Percentiles rank a stretch among this genome's conserved stretches.
Evolutionary conservation across 805 yeast species (phyloP).

Genomic region (Zygosaccharomyces lentus): DNA sequence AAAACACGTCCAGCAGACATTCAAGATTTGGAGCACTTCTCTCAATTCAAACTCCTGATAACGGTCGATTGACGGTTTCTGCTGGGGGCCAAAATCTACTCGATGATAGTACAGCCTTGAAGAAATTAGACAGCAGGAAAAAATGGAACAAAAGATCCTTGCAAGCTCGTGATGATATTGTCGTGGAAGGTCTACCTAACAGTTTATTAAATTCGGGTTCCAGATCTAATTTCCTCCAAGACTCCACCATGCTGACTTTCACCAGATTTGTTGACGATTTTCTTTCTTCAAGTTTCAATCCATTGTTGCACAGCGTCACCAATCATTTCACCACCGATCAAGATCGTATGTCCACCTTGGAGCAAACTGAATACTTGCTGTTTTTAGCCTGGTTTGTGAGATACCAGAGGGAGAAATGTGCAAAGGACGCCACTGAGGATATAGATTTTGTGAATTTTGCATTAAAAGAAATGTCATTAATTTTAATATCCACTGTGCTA

Average conservation of each 20-base stretch:
- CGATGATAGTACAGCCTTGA: conserved; percentile 49
- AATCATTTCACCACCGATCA: conserved; percentile 42
- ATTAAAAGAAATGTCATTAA: conserved; percentile 57
- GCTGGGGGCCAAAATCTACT: conserved; percentile 62
- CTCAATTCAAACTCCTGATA: conserved; percentile 61
- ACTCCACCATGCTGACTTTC: conserved; percentile 33
- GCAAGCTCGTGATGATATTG: conserved; percentile 29
- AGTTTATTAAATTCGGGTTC: conserved; percentile 23
- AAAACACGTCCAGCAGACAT: conserved; percentile 65
- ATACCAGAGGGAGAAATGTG: conserved; percentile 48
- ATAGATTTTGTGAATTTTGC: conserved; percentile 48
- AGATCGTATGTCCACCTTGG: conserved; percentile 31
- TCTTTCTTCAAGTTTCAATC: conserved; percentile 71
- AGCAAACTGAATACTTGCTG: conserved; percentile 48
- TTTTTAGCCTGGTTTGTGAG: conserved; percentile 72
- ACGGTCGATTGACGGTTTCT: conserved; percentile 58
- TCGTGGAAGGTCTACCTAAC: conserved; percentile 34
- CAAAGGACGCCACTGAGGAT: conserved; percentile 25
- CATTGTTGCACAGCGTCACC: conserved; percentile 52
- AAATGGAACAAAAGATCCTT: conserved; percentile 50
- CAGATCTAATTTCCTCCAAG: conserved; percentile 32
- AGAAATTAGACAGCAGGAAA: conserved; percentile 62
- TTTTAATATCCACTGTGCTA: conserved; percentile 41
- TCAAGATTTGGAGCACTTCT: conserved; percentile 86
- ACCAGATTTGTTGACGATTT: conserved; percentile 52